Percentiles rank a stretch among this genome's conserved stretches.
Evolutionary conservation across 805 yeast species (phyloP).

Genomic region (Candida caryicola): DNA sequence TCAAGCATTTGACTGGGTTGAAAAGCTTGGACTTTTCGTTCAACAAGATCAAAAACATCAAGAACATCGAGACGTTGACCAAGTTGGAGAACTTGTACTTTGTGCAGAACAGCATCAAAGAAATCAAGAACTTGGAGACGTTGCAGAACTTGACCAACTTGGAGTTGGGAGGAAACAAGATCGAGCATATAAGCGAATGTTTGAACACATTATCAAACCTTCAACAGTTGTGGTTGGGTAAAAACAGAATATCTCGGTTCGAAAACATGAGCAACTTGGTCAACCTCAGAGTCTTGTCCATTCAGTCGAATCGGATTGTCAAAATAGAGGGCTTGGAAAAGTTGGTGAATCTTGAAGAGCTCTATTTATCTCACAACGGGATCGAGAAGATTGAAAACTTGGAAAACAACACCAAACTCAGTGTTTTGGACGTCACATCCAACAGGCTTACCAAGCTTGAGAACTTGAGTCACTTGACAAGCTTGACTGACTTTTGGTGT

Average conservation of each 20-base stretch:
- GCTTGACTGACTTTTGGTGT: conserved; percentile 94
- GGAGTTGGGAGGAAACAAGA: conserved; percentile 88
- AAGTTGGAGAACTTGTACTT: conserved; percentile 70
- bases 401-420: conserved; percentile 63
- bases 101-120: conserved; percentile 82
- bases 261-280: conserved; percentile 58
- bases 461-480: conserved; percentile 58
- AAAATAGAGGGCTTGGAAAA: conserved; percentile 80
- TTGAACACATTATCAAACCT: conserved; percentile 54
- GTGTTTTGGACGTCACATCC: conserved; percentile 76
- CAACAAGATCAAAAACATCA: conserved; percentile 82
- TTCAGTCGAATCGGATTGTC: conserved; percentile 80
- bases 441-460: conserved; percentile 63
- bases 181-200: conserved; percentile 54
- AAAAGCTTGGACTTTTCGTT: conserved; percentile 77
- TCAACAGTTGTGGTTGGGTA: conserved; percentile 88
- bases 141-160: conserved; percentile 59
- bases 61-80: conserved; percentile 63
- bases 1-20: conserved; percentile 57
- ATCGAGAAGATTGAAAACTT: conserved; percentile 72
- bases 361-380: conserved; percentile 85
- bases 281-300: conserved; percentile 73
- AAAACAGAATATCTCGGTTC: conserved; percentile 67
- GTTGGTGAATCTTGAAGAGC: conserved; percentile 71
- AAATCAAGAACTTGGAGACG: conserved; percentile 63